Conservation (phyloP, 2,329 filamentous ascomycete species). For the Exophiala sp. region DNA sequence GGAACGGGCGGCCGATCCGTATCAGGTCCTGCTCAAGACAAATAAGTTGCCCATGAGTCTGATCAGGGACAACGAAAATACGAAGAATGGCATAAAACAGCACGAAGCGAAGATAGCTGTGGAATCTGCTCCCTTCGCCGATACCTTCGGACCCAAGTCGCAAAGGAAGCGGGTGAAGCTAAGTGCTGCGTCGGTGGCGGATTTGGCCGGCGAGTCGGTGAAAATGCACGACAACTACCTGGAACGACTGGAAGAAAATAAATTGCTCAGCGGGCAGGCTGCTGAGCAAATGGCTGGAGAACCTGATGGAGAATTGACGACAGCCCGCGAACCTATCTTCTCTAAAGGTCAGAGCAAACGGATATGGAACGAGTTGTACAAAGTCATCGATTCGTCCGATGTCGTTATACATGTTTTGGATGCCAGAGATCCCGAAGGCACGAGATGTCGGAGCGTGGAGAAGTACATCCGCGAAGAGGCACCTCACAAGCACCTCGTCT, state of each 20-base stretch:
- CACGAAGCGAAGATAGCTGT: constrained; percentile 92
- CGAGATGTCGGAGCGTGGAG: constrained; percentile 80
- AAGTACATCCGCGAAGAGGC: constrained; percentile 92
- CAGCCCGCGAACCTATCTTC: constrained; percentile 80
- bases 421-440: constrained; percentile 82
- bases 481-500: constrained; percentile 90
- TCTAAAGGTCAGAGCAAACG: constrained; percentile 91
- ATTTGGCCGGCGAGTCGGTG: constrained; percentile 72
- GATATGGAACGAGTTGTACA: constrained; percentile 95
- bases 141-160: constrained; percentile 88
- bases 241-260: constrained; percentile 72
- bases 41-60: constrained; percentile 97
- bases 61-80: constrained; percentile 70
- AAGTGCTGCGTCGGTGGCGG: constrained; percentile 70
- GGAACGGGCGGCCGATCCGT: constrained; percentile 82
- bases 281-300: constrained; percentile 46
- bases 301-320: constrained; percentile 48
- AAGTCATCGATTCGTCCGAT: constrained; percentile 91
- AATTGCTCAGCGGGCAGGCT: constrained; percentile 62
- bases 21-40: constrained; percentile 88
- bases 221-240: constrained; percentile 76
- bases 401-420: constrained; percentile 92
- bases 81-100: constrained; percentile 75
- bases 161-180: constrained; percentile 91
- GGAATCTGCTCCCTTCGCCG: constrained; percentile 75